phyloP scores from a whole-genome alignment of 2,329 filamentous ascomycete species.

The Pseudocercospora pini-densiflorae region DNA sequence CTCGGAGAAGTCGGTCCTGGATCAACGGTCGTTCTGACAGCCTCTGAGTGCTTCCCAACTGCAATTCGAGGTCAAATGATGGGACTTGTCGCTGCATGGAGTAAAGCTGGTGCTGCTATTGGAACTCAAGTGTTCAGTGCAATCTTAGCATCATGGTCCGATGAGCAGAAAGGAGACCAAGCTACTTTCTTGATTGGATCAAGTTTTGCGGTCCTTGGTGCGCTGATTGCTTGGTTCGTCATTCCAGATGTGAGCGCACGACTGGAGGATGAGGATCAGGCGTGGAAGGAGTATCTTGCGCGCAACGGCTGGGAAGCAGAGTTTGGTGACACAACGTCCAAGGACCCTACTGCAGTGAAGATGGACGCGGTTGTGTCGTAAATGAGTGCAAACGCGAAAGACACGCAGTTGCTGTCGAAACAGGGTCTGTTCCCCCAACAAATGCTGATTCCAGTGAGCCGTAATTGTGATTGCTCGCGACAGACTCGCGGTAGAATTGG shows the following conservation, averaged over 20 bases:
- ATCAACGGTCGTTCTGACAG: conserved; percentile 71
- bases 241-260: conserved; percentile 33
- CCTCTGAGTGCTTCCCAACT: conserved; percentile 84
- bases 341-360: conserved; percentile 14
- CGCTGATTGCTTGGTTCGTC: conserved; percentile 64
- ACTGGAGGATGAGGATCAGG: conserved; percentile 19
- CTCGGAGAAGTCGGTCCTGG: conserved; percentile 76
- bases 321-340: conserved; percentile 16
- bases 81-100: conserved; percentile 69
- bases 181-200: conserved; percentile 87
- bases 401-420: no score
- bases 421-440: no score
- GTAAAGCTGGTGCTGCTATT: conserved; percentile 77
- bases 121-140: conserved; percentile 79
- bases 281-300: conserved; percentile 21
- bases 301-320: conserved; percentile 20
- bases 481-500: neutral
- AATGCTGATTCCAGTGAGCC: no score
- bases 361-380: conserved; percentile 20
- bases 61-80: conserved; percentile 77
- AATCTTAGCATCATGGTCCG: conserved; percentile 60
- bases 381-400: neutral
- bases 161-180: conserved; percentile 64
- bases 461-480: no score
- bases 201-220: conserved; percentile 73